phyloP scores from a whole-genome alignment of 2,329 filamentous ascomycete genomes.

The Alternaria sp. region DNA sequence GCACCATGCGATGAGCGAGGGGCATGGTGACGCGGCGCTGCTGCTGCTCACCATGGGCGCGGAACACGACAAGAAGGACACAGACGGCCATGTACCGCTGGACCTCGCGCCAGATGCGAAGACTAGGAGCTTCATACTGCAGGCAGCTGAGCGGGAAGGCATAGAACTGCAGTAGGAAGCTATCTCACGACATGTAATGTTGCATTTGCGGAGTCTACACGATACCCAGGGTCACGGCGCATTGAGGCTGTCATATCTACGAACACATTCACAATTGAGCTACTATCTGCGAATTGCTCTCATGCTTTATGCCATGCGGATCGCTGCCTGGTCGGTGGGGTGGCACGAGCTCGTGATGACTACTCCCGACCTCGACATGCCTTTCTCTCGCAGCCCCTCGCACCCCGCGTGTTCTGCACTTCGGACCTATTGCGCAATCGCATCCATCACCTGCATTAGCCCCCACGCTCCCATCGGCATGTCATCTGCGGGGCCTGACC shows the following conservation, averaged over 20 bases:
- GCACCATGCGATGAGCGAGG: conserved; percentile 83
- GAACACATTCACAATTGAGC: not conserved
- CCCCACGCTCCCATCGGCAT: not conserved
- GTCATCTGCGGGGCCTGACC: not conserved
- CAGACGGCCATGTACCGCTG: conserved; percentile 73
- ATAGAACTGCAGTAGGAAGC: conserved; percentile 63
- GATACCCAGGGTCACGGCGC: conserved; percentile 19
- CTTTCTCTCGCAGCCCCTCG: not conserved
- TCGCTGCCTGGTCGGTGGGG: not conserved
- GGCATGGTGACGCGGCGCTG: conserved; percentile 80
- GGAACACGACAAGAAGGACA: conserved; percentile 78
- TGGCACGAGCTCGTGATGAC: not conserved
- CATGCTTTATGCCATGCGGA: not conserved
- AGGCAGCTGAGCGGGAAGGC: conserved; percentile 82
- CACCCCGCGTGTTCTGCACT: conserved; percentile 5
- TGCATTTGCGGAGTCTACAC: conserved; percentile 14
- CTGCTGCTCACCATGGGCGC: conserved; percentile 84
- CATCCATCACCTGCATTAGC: conserved; percentile 1
- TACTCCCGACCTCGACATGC: not conserved
- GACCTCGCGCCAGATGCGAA: conserved; percentile 87
- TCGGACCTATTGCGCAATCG: conserved; percentile 14
- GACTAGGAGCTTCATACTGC: conserved; percentile 78
- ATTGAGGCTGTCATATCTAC: not conserved
- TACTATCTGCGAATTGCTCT: not conserved
- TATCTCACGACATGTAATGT: not conserved